phyloP scores from a whole-genome alignment of 2,329 filamentous ascomycete genomes.

The Botrytis paeoniae region DNA sequence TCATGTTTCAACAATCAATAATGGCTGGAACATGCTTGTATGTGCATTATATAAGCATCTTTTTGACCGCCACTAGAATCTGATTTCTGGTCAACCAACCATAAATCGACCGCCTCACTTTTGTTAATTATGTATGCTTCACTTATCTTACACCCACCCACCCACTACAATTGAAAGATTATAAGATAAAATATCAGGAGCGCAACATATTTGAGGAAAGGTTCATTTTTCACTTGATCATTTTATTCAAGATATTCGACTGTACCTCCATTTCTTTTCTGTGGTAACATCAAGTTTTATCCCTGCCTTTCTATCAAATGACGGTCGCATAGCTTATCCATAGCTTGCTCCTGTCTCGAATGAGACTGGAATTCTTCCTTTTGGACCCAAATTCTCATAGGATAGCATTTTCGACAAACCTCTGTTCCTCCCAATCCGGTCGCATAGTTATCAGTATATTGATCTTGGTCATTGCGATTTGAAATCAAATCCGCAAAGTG shows the following conservation, averaged over 20 bases:
- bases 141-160: background rate
- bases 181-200: background rate
- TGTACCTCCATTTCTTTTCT: conserved; percentile 3
- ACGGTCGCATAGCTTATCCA: conserved; percentile 15
- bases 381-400: background rate
- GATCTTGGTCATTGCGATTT: conserved; percentile 32
- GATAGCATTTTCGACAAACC: conserved; percentile 8
- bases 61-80: conserved; percentile 12
- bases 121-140: conserved; percentile 2
- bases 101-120: conserved; percentile 13
- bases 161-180: background rate
- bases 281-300: background rate
- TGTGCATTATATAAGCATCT: conserved; percentile 1
- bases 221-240: conserved; percentile 4
- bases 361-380: conserved; percentile 8
- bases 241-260: background rate
- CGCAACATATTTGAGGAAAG: conserved; percentile 8
- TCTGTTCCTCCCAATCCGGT: conserved; percentile 8
- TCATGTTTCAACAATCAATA: conserved; percentile 11
- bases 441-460: conserved; percentile 21
- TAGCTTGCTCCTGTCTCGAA: conserved; percentile 14
- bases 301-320: conserved; percentile 12
- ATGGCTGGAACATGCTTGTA: conserved; percentile 9
- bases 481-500: conserved; percentile 29
- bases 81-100: conserved; percentile 2